phyloP scores from a whole-genome alignment of 2,329 filamentous ascomycete species.

The Verticillium albo-atrum region DNA sequence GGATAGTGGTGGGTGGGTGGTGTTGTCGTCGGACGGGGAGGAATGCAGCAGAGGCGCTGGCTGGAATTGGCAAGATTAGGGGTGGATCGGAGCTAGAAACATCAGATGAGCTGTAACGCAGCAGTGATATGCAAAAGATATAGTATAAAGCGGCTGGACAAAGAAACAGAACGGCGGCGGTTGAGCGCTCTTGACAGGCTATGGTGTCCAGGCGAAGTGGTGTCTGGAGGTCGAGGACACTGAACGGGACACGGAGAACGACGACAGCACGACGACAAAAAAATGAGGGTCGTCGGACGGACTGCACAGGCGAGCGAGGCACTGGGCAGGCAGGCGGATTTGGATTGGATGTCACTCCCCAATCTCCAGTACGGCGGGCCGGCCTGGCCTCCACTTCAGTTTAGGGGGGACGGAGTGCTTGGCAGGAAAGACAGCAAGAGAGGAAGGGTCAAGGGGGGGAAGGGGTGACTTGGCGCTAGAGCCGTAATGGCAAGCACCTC shows the following conservation, averaged over 20 bases:
- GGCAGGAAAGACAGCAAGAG: neutral
- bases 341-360: conserved; percentile 1
- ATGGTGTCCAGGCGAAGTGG: neutral
- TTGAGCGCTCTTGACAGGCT: neutral
- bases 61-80: neutral
- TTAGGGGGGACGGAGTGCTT: neutral
- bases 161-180: neutral
- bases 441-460: neutral
- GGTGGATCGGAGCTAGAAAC: neutral
- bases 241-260: neutral
- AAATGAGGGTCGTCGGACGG: neutral
- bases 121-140: neutral
- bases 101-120: neutral
- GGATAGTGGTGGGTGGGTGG: neutral
- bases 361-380: neutral
- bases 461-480: neutral
- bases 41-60: neutral
- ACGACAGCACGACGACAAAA: neutral
- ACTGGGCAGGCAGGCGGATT: neutral
- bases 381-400: neutral
- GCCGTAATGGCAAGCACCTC: neutral
- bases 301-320: neutral
- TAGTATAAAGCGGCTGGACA: neutral
- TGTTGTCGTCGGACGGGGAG: neutral
- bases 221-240: neutral